These are phyloP conservation scores for Aphanomyces stellatus DNA, from an alignment of 352 stramenopile species.

Conservation along the genomic window DNA sequence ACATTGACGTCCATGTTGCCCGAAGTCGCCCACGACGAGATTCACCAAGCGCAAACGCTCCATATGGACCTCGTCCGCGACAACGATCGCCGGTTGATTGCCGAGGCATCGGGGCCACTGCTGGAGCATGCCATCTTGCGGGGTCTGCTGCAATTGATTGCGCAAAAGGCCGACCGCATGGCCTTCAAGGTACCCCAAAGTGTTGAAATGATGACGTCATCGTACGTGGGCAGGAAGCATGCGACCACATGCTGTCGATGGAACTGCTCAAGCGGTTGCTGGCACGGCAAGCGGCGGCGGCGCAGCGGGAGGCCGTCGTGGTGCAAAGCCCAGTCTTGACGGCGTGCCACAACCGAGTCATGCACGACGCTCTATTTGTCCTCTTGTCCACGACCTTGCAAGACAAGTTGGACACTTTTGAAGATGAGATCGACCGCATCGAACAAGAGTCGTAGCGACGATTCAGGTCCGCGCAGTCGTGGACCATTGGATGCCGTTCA, in stretches of 20 bases:
- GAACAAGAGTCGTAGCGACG: no score
- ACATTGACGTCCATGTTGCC: background rate
- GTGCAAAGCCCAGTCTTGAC: background rate
- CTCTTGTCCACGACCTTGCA: background rate
- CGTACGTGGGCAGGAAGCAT: constrained; percentile 3
- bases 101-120: background rate
- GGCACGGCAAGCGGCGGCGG: background rate
- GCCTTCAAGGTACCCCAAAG: constrained; percentile 3
- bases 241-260: background rate
- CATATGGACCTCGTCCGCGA: background rate
- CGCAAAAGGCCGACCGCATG: constrained; percentile 7
- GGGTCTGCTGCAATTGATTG: constrained; percentile 3
- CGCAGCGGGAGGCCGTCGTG: background rate
- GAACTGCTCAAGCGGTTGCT: background rate
- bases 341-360: background rate
- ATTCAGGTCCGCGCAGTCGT: no score
- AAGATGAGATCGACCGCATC: background rate
- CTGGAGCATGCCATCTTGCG: constrained; percentile 6
- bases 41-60: background rate
- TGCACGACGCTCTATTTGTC: background rate
- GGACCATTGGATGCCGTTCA: no score
- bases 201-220: background rate
- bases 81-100: constrained; percentile 1
- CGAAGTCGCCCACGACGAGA: background rate
- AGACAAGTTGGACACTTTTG: background rate